These are phyloP conservation scores for Pestalotiopsis fici DNA, from an alignment of 2,329 filamentous ascomycete species.

Conservation along the genomic window DNA sequence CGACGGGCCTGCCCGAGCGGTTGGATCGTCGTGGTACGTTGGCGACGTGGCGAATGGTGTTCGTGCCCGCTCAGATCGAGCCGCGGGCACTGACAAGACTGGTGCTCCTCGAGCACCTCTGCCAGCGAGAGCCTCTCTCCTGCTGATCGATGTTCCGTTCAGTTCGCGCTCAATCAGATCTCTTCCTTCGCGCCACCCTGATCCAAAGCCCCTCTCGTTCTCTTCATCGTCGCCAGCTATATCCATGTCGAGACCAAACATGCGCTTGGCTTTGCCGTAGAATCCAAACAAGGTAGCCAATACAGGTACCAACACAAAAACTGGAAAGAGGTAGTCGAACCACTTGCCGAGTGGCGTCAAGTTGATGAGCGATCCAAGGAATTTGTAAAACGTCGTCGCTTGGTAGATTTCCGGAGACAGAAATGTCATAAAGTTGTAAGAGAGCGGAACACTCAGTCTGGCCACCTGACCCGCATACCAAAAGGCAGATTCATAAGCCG, in stretches of 20 bases:
- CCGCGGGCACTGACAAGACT: constrained; percentile 48
- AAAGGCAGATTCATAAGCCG: constrained; percentile 88
- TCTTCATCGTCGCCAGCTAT: constrained; percentile 74
- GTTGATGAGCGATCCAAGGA: constrained; percentile 81
- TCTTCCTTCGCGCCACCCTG: constrained; percentile 88
- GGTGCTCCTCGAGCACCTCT: constrained; percentile 41
- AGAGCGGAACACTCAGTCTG: constrained; percentile 86
- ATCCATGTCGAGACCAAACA: constrained; percentile 75
- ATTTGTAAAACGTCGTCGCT: constrained; percentile 82
- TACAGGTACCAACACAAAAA: constrained; percentile 84
- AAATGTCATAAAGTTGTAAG: constrained; percentile 97
- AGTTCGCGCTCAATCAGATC: constrained; percentile 88
- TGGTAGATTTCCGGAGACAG: constrained; percentile 71
- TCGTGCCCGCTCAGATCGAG: constrained; percentile 34
- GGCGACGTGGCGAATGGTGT: constrained; percentile 47
- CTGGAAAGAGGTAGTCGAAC: constrained; percentile 87
- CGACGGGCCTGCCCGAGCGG: constrained; percentile 25
- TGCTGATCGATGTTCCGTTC: constrained; percentile 60
- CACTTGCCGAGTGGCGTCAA: constrained; percentile 79
- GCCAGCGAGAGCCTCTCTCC: constrained; percentile 44
- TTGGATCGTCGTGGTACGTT: constrained; percentile 25
- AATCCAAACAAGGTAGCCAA: constrained; percentile 85
- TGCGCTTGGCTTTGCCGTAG: constrained; percentile 77
- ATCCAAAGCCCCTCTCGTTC: constrained; percentile 64
- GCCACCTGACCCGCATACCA: constrained; percentile 96